Percentiles rank a stretch among this genome's conserved stretches.
These are phyloP conservation scores for Quercus phellos DNA, from an alignment of 331 rosid genomes.

Conservation along the genomic window DNA sequence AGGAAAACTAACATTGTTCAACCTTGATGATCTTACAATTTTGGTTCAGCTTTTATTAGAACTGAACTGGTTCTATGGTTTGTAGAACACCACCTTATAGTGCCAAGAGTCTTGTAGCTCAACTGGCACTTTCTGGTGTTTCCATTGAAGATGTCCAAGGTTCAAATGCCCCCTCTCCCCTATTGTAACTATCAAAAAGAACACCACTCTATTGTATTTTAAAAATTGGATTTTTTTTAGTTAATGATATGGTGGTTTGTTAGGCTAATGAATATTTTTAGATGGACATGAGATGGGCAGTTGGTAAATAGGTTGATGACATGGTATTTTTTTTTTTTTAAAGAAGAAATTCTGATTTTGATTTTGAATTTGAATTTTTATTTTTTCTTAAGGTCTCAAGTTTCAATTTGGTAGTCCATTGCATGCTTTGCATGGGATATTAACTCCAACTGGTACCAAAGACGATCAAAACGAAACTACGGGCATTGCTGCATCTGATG, in stretches of 20 bases:
- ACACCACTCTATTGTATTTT: background rate
- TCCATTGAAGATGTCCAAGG: too few species aligned
- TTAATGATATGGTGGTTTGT: background rate
- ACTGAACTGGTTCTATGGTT: too few species aligned
- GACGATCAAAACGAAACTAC: slow-evolving; percentile 9
- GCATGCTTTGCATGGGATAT: slow-evolving; percentile 36
- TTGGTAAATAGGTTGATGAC: background rate
- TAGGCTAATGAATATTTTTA: background rate
- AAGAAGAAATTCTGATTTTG: background rate
- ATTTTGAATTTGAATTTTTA: background rate
- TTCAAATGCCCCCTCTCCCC: too few species aligned
- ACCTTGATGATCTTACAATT: too few species aligned
- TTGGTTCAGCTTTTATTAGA: too few species aligned
- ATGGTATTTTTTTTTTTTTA: background rate
- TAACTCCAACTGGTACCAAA: slow-evolving; percentile 20
- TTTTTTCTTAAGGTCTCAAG: slow-evolving; percentile 37
- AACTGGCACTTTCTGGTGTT: too few species aligned
- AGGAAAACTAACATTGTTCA: too few species aligned
- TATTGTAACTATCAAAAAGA: too few species aligned
- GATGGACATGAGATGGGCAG: background rate
- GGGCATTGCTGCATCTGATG: slow-evolving; percentile 18
- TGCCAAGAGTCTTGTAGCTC: too few species aligned
- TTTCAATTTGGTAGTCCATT: slow-evolving; percentile 46
- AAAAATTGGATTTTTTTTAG: background rate
- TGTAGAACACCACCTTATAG: too few species aligned